Conservation (phyloP, 148 eudicot genomes). For the Oxyria digyna region DNA sequence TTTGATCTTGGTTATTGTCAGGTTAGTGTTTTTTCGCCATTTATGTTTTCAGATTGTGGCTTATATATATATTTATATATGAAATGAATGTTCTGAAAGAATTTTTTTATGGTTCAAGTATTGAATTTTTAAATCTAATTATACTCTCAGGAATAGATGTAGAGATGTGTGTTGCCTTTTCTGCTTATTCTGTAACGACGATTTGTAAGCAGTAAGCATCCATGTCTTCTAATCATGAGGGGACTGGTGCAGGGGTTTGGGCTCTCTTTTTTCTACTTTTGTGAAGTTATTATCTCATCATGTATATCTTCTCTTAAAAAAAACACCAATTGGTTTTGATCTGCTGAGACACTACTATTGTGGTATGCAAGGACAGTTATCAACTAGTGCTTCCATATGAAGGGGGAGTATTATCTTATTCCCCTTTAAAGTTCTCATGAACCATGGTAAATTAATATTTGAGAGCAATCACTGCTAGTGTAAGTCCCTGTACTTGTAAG, state of each 20-base stretch:
- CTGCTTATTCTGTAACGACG: background rate
- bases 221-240: background rate
- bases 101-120: background rate
- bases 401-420: background rate
- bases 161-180: background rate
- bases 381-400: background rate
- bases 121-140: background rate
- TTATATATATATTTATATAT: background rate
- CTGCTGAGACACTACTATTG: background rate
- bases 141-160: background rate
- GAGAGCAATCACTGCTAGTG: background rate
- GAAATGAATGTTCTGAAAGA: background rate
- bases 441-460: background rate
- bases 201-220: background rate
- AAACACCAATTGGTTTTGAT: background rate
- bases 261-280: background rate
- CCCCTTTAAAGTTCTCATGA: background rate
- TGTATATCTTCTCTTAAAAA: background rate
- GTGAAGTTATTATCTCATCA: background rate
- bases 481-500: background rate
- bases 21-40: slow-evolving; percentile 31
- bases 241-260: background rate
- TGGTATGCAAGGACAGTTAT: background rate
- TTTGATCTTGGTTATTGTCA: slow-evolving; percentile 99
- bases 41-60: background rate